A percentile compares a stretch with the other conserved stretches of the same genome.
phyloP scores from a whole-genome alignment of 1,284 basidiomycete genomes.

The Coniferiporia sulphurascens region DNA sequence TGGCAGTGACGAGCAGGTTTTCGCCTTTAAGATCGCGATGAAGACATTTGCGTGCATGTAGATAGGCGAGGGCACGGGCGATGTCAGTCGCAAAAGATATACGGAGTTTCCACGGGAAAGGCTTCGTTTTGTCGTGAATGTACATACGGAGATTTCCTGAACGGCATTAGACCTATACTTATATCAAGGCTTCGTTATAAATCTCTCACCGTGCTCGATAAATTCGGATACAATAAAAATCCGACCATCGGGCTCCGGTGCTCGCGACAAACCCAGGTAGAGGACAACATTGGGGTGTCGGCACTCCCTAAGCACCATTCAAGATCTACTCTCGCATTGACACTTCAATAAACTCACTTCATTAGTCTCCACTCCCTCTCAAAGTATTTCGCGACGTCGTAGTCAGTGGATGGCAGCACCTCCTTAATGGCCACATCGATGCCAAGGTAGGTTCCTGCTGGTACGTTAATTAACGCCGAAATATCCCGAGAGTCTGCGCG shows the following conservation, averaged over 20 bases:
- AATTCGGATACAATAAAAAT: slow-evolving; percentile 90
- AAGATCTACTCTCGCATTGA: neutral
- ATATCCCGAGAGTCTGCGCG: slow-evolving; percentile 26
- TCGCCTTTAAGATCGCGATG: slow-evolving; percentile 93
- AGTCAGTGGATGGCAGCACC: slow-evolving; percentile 82
- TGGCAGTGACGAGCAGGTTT: slow-evolving; percentile 91
- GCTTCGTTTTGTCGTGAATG: slow-evolving; percentile 73
- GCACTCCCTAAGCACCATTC: slow-evolving; percentile 50
- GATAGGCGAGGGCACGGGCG: slow-evolving; percentile 90
- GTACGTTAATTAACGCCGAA: slow-evolving; percentile 12
- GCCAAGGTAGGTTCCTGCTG: slow-evolving; percentile 80
- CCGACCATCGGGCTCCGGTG: slow-evolving; percentile 75
- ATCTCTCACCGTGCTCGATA: slow-evolving; percentile 64
- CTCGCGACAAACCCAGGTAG: slow-evolving; percentile 89
- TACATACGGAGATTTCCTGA: slow-evolving; percentile 79
- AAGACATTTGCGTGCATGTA: slow-evolving; percentile 88
- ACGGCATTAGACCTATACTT: slow-evolving; percentile 22
- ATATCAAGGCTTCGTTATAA: slow-evolving; percentile 20
- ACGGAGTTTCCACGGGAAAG: slow-evolving; percentile 87
- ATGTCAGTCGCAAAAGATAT: slow-evolving; percentile 95
- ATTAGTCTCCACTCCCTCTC: slow-evolving; percentile 96
- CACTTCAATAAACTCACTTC: slow-evolving; percentile 46
- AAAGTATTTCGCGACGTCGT: slow-evolving; percentile 96
- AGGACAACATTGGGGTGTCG: slow-evolving; percentile 92
- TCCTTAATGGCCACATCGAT: slow-evolving; percentile 97